A percentile compares a stretch with the other conserved stretches of the same genome.
phyloP scores from a whole-genome alignment of 106 monocot species.

The Chionographis japonica region DNA sequence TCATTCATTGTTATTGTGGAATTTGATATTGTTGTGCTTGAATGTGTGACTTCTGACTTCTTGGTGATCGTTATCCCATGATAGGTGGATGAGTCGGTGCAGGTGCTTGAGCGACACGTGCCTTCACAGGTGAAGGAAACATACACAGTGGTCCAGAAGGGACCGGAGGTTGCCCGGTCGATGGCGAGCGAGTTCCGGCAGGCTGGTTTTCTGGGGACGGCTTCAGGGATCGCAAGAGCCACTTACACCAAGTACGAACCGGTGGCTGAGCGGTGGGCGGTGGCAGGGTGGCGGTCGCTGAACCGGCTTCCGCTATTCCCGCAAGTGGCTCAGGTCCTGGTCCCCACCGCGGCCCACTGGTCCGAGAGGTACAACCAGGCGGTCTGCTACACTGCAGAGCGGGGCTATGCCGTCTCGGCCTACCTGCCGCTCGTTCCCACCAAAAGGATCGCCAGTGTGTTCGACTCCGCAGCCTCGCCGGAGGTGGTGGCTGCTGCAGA shows the following conservation, averaged over 20 bases:
- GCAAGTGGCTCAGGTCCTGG: constrained; percentile 47
- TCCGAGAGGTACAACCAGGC: constrained; percentile 67
- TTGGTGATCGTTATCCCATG: too few species aligned
- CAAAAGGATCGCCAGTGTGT: constrained; percentile 63
- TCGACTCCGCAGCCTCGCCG: constrained; percentile 2
- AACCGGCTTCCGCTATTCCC: constrained; percentile 78
- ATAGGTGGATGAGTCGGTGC: constrained; percentile 56
- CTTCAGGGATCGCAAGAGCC: constrained; percentile 36
- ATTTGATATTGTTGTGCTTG: too few species aligned
- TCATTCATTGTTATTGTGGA: too few species aligned
- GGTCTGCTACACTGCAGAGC: constrained; percentile 45
- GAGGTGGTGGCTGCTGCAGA: too few species aligned
- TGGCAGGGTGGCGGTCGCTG: constrained; percentile 62
- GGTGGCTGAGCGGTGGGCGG: constrained; percentile 60
- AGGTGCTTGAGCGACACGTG: constrained; percentile 42
- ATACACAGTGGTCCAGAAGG: too few species aligned
- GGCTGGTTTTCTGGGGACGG: constrained; percentile 47
- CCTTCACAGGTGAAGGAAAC: constrained; percentile 46
- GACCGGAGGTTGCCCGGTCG: constrained; percentile 37
- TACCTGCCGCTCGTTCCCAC: constrained; percentile 73
- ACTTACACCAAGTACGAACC: constrained; percentile 66
- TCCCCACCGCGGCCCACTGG: constrained; percentile 62
- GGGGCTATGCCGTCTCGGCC: constrained; percentile 50
- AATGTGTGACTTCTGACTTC: too few species aligned
- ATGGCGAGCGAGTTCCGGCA: constrained; percentile 48